Evolutionary conservation across 1,284 basidiomycete genomes (phyloP).

Genomic region (Entoloma clypeatum): DNA sequence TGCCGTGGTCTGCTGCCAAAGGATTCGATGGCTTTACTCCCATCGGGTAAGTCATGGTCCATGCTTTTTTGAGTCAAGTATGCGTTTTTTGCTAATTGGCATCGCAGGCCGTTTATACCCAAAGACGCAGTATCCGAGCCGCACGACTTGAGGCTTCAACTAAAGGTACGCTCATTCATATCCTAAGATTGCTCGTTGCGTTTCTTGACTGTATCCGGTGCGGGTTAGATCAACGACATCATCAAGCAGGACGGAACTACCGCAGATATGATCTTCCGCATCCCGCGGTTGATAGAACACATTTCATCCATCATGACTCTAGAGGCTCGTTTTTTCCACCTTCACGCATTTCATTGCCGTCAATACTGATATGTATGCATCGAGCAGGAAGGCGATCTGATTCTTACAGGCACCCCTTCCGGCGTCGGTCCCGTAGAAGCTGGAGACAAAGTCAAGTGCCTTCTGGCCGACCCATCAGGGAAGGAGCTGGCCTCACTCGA

Average conservation of each 20-base stretch:
- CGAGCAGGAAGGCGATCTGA: conserved; percentile 79
- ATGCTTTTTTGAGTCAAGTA: not conserved
- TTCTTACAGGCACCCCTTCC: conserved; percentile 87
- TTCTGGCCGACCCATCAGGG: conserved; percentile 59
- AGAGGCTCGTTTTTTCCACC: conserved; percentile 53
- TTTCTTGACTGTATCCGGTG: conserved; percentile 4
- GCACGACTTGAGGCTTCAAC: conserved; percentile 69
- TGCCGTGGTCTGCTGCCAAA: conserved; percentile 93
- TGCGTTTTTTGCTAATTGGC: not conserved
- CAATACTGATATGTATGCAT: not conserved
- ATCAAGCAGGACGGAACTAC: conserved; percentile 86
- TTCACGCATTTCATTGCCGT: too few relatives aligned
- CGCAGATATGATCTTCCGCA: conserved; percentile 89
- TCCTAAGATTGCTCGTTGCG: not conserved
- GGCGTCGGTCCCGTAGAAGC: conserved; percentile 80
- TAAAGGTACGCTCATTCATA: conserved; percentile 51
- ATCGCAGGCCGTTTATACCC: conserved; percentile 74
- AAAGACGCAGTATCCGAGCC: conserved; percentile 70
- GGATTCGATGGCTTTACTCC: conserved; percentile 90
- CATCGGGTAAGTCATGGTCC: conserved; percentile 50
- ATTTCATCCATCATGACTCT: conserved; percentile 95
- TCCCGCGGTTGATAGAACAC: conserved; percentile 88
- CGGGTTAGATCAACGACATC: conserved; percentile 70
- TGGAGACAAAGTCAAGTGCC: conserved; percentile 80
- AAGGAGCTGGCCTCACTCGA: conserved; percentile 60